phyloP scores from a whole-genome alignment of 108 stramenopile species.

The Skeletonema costatum region DNA sequence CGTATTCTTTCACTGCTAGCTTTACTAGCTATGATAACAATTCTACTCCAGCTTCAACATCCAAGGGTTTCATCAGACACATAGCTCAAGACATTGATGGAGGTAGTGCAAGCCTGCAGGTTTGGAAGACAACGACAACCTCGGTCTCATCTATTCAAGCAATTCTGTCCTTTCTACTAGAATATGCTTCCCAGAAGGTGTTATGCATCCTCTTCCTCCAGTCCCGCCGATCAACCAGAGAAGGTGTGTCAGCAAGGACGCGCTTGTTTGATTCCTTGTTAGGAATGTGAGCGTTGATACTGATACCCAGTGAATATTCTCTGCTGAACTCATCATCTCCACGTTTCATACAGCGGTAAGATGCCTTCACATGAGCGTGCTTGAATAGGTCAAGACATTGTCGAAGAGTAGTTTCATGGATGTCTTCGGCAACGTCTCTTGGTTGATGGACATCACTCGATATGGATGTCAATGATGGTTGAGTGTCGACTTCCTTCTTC shows the following conservation, averaged over 20 bases:
- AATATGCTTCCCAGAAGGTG: conserved; percentile 15
- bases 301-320: not conserved
- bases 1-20: no score
- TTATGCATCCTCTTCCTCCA: conserved; percentile 11
- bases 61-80: no score
- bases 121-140: not conserved
- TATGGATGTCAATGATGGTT: not conserved
- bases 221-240: conserved; percentile 4
- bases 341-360: conserved; percentile 22
- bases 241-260: not conserved
- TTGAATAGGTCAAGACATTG: conserved; percentile 20
- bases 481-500: not conserved
- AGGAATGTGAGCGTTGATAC: not conserved
- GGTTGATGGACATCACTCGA: not conserved
- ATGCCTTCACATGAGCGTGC: conserved; percentile 20
- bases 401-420: not conserved
- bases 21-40: no score
- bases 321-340: not conserved
- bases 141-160: not conserved
- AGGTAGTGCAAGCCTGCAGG: conserved; percentile 4
- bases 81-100: conserved; percentile 16
- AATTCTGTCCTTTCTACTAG: not conserved
- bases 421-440: not conserved
- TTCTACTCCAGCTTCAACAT: no score
- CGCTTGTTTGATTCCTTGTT: not conserved